Conservation (phyloP, 192 early-diverging fungal species). For the Spinellus fusiger region DNA sequence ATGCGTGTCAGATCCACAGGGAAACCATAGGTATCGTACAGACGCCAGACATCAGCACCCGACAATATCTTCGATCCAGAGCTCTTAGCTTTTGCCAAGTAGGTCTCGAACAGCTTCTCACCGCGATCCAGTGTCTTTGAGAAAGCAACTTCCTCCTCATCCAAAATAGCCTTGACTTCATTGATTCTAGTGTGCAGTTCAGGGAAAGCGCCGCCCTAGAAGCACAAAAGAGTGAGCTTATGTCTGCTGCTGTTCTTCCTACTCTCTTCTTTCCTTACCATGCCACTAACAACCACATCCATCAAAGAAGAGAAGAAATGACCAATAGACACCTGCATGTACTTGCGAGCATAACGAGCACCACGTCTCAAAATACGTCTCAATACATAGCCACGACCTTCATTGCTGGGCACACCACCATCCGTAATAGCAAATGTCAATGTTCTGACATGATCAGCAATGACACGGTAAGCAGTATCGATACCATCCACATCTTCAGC, state of each 20-base stretch:
- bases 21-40: conserved; percentile 99
- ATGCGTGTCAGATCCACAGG: conserved; percentile 94
- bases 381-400: conserved; percentile 97
- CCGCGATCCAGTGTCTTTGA: conserved; percentile 96
- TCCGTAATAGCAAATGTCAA: conserved; percentile 95
- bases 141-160: conserved; percentile 94
- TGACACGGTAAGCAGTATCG: conserved; percentile 97
- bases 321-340: conserved; percentile 86
- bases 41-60: conserved; percentile 91
- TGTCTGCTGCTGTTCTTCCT: conserved; percentile 4
- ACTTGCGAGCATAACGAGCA: conserved; percentile 88
- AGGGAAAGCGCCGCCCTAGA: conserved; percentile 72
- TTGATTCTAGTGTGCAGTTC: conserved; percentile 73
- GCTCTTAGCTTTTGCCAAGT: conserved; percentile 60
- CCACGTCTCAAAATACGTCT: conserved; percentile 94
- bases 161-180: conserved; percentile 89
- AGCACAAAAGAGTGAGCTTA: background rate
- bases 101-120: conserved; percentile 86
- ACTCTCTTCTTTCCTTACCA: conserved; percentile 48
- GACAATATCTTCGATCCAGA: conserved; percentile 55
- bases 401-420: conserved; percentile 94
- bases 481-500: conserved; percentile 89
- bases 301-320: conserved; percentile 91
- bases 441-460: conserved; percentile 97
- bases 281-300: conserved; percentile 84